phyloP scores from a whole-genome alignment of 208 protist genomes.

The Vickermania spadyakhi region DNA sequence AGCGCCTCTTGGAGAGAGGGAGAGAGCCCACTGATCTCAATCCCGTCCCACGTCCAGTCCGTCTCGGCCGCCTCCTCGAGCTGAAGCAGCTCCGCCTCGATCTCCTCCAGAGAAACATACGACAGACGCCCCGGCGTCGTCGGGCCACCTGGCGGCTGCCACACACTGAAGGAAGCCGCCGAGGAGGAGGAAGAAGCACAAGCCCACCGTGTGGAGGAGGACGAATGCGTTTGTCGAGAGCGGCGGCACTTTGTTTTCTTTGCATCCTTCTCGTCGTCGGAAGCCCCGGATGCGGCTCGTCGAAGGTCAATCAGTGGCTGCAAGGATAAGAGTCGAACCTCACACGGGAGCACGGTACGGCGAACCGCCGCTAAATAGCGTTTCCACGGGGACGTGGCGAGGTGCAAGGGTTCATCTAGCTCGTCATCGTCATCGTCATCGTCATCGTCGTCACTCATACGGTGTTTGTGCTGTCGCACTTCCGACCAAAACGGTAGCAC shows the following conservation, averaged over 20 bases:
- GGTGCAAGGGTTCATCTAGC: conserved; percentile 38
- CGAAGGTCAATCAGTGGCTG: conserved; percentile 17
- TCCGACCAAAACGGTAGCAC: conserved; percentile 67
- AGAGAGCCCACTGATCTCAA: conserved; percentile 67
- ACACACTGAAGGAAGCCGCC: not conserved
- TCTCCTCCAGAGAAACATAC: conserved; percentile 33
- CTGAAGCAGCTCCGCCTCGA: conserved; percentile 57
- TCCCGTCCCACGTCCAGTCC: conserved; percentile 51
- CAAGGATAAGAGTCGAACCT: conserved; percentile 67
- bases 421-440: conserved; percentile 25
- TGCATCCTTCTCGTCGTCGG: too few species aligned
- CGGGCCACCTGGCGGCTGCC: not conserved
- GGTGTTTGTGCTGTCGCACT: not conserved
- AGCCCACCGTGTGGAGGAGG: too few species aligned
- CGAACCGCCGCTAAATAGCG: conserved; percentile 43
- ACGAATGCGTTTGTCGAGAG: too few species aligned
- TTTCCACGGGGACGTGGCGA: conserved; percentile 55
- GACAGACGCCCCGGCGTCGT: conserved; percentile 7
- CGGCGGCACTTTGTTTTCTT: too few species aligned
- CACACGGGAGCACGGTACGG: conserved; percentile 37
- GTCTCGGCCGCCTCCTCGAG: conserved; percentile 24
- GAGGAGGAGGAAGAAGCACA: too few species aligned
- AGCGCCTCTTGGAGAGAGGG: conserved; percentile 54
- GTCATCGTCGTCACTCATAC: not conserved
- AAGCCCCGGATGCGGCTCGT: too few species aligned